Conservation (phyloP, 179 eudicot genomes). For the Patellifolia procumbens region DNA sequence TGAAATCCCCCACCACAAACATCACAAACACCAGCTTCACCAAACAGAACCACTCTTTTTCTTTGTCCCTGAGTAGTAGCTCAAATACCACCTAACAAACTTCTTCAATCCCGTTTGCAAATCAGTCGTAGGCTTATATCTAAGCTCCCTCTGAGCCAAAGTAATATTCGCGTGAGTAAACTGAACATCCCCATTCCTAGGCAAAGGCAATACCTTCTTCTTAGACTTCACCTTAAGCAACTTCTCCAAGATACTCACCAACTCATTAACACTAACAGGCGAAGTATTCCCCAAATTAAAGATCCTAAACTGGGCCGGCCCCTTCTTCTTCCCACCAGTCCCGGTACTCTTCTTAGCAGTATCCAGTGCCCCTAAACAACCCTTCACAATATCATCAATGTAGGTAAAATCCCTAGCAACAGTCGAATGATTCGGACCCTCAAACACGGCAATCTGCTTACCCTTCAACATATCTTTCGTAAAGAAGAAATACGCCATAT, state of each 20-base stretch:
- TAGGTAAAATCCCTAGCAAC: slow-evolving; percentile 41
- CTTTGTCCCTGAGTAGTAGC: slow-evolving; percentile 32
- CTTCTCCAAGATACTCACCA: slow-evolving; percentile 39
- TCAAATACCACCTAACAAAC: slow-evolving; percentile 40
- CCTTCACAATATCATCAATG: slow-evolving; percentile 44
- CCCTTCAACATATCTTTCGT: slow-evolving; percentile 42
- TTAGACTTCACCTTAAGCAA: slow-evolving; percentile 35
- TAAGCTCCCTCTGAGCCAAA: slow-evolving; percentile 34
- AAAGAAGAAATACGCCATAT: slow-evolving; percentile 43
- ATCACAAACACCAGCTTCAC: slow-evolving; percentile 9
- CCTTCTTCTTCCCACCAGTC: slow-evolving; percentile 40
- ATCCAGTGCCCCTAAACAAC: slow-evolving; percentile 41
- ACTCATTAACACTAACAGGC: slow-evolving; percentile 33
- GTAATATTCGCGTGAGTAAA: slow-evolving; percentile 40
- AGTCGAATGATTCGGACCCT: slow-evolving; percentile 32
- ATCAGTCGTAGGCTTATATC: slow-evolving; percentile 37
- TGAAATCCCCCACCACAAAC: slow-evolving; percentile 12
- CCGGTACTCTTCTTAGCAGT: slow-evolving; percentile 42
- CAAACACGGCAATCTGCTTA: slow-evolving; percentile 34
- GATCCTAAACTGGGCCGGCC: slow-evolving; percentile 36
- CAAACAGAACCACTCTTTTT: slow-evolving; percentile 29
- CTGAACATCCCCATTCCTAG: slow-evolving; percentile 43
- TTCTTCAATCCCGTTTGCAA: slow-evolving; percentile 43
- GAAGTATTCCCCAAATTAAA: slow-evolving; percentile 42
- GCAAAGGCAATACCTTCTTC: slow-evolving; percentile 34